Base-by-base conservation (phyloP, 1,139 yeast genomes). In the Saccharomyces uvarum region DNA sequence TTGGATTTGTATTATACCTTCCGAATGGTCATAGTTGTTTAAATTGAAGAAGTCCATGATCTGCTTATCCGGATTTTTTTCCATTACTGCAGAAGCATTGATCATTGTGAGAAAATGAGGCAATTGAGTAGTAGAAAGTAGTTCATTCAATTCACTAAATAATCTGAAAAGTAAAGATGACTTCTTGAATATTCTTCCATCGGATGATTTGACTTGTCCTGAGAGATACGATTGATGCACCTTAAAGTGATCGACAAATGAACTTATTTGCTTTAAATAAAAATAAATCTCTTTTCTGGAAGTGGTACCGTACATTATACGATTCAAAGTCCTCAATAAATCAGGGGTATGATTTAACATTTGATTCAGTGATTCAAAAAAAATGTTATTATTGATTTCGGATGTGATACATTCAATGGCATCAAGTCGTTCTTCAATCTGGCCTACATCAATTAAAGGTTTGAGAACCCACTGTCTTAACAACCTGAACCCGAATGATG, bases 401-500 rank as follows among this genome's bases (percentile, higher is more conserved):
- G 44, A 38, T 21, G 60, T 73, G 47, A 90, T 72, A 59, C 84
- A 86, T 2, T 77, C 80, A 2, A 89, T 77, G 0, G 96, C 91
- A 44, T 79, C 78, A 2, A 78, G 72, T 41, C 99, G 76, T 21
- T 76, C 75, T 55, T 78, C 78, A 8, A 68, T 67, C 3, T 59
- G 61, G 4, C 42, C 27, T 29, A 51, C 56, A 16, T 82, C 75
- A 0, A 81, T 70, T 38, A 91, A 74, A 1, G 99, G 99, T 57
- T 78, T 75, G 0, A 83, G 76, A 0, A 91, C 72, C 99, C 99
- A 93, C 51, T 78, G 75, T 33, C 76, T 76, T 19, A 93, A 68
- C 56, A 81, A 64, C 54, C 97, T 71, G 52, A 76, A 78, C 0
- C 99, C 99, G 70, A 84, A 86, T 32, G 78, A 76, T 0, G 97